Evolutionary conservation across 331 rosid species (phyloP), one percentile per base, ranked within the genome.

Genomic region (Malus hybrid): DNA sequence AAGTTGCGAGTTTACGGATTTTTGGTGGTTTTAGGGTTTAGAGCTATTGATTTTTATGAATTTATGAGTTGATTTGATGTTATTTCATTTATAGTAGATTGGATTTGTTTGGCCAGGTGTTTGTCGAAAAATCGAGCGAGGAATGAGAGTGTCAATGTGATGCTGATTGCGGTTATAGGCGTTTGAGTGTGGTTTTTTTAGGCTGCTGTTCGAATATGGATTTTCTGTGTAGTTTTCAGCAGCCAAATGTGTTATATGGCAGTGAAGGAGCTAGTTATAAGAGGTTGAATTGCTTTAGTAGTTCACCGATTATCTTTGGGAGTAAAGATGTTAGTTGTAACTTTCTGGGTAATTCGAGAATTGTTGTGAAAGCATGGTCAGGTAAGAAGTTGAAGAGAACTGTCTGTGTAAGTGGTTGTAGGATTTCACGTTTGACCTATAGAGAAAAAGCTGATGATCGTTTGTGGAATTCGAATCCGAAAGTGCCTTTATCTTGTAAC

Each of bases 151-250:
- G 76, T 70, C 74, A 76, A 67, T 80, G 85, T 73, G 33, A 75
- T 78, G 27, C 79, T 67, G 78, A 33, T 70, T 79, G 72, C 72
- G 70, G 31, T 34, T 70, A 63, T 36, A 84, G 71, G 71, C 33
- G 70, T 75, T 70, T 29, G 52, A 65, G 36, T 63, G 39, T 39
- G 46, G 18, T 5, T 15, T 6, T 36, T 56, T 63, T 69, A 52
- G 59, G 74, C 36, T 76, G 52, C 64, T 42, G 33, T 24, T 65
- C 7, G n/a, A 82, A 69, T 27, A 88, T 95, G 98, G 96, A 92
- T 83, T 57, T 89, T 32, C 73, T 86, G 52, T 90, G 84, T 80
- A 67, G 70, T 71, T 73, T 84, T 71, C 75, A 82, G 77, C 90
- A 86, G 86, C 88, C 89, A 6, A 88, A 86, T 70, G 56, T 89